Base-by-base conservation (phyloP, 352 stramenopile species). In the Phytophthora sansomeana region DNA sequence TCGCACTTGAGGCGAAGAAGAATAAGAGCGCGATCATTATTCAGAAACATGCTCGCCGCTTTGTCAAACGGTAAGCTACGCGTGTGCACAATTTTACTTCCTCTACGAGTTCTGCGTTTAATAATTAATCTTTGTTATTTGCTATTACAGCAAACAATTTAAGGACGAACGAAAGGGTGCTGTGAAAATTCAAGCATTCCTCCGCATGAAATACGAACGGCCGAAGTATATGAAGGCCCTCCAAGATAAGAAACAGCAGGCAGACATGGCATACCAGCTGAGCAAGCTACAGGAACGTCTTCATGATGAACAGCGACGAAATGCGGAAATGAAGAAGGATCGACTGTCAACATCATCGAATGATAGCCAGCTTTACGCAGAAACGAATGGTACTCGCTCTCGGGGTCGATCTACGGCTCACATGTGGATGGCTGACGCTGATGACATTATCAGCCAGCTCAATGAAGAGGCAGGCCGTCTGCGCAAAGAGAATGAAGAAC, bases 361-460 rank as follows among this genome's bases (percentile, higher is more conserved):
- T 39, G 77, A 89, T 24, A 88, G 78, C 26, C 62, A 83, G 17
- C 50, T 80, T 7, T 82, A 74, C 50, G 38, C 55, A 26, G 77
- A 89, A 52, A 75, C 48, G 5, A 81, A 77, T 52, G 78, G 68
- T 3, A 66, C 67, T 7, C 80, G 75, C 13, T 75, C 78, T 44
- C 77, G 83, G 4, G 69, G 83, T 4, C 80, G 81, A 39, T 96
- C 87, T 19, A 85, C 80, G 19, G 80, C 87, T 8, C 83, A 95
- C 32, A 46, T 90, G 33, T 93, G 87, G 86, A 96, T 96, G 83
- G 85, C 87, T 58, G 88, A 96, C 62, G 85, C 87, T 7, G 88
- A 92, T 60, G 85, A 80, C 8, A 93, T 96, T 61, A 93, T 96
- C 42, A 87, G 62, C 33, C 82, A 91, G 54, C 69, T 96, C 3